These are phyloP conservation scores for Pestalotiopsis sp. DNA, from an alignment of 2,329 filamentous ascomycete species.

Conservation along the genomic window DNA sequence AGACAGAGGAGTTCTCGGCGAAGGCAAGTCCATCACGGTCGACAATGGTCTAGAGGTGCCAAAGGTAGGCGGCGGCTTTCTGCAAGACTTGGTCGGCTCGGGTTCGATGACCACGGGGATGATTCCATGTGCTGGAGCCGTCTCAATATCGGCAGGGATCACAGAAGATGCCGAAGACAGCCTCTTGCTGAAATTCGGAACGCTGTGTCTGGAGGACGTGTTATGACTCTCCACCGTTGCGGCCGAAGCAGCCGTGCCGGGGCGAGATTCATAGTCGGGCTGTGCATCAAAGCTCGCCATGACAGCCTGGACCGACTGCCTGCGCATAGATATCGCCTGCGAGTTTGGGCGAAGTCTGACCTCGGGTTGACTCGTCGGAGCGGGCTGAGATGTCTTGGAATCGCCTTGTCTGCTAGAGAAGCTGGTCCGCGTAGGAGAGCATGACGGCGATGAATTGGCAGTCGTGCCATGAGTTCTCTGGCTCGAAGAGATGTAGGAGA, in stretches of 20 bases:
- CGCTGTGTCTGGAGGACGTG: slow-evolving; percentile 25
- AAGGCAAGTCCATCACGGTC: slow-evolving; percentile 56
- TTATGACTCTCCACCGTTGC: slow-evolving; percentile 25
- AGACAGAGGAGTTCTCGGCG: slow-evolving; percentile 37
- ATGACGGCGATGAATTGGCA: slow-evolving; percentile 58
- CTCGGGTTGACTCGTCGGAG: slow-evolving; percentile 33
- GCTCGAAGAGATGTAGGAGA: slow-evolving; percentile 63
- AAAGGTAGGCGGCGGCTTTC: slow-evolving; percentile 48
- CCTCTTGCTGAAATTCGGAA: slow-evolving; percentile 58
- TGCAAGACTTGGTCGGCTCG: slow-evolving; percentile 26
- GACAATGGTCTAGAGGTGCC: slow-evolving; percentile 55
- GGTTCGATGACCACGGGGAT: slow-evolving; percentile 20
- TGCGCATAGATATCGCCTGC: slow-evolving; percentile 50
- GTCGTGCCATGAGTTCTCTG: slow-evolving; percentile 64
- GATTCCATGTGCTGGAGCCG: slow-evolving; percentile 15
- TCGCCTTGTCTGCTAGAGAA: slow-evolving; percentile 46
- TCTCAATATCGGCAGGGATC: slow-evolving; percentile 17
- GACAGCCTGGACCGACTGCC: slow-evolving; percentile 53
- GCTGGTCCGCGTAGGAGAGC: slow-evolving; percentile 57
- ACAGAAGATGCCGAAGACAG: slow-evolving; percentile 38
- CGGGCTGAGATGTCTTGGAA: slow-evolving; percentile 21
- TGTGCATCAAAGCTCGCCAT: slow-evolving; percentile 45
- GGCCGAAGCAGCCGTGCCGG: slow-evolving; percentile 26
- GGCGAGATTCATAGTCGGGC: slow-evolving; percentile 27
- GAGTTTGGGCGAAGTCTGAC: slow-evolving; percentile 54